A percentile compares a stretch with the other conserved stretches of the same genome.
Evolutionary conservation across 2,329 filamentous ascomycete genomes (phyloP).

Genomic region (Colletotrichum lindemuthianum): DNA sequence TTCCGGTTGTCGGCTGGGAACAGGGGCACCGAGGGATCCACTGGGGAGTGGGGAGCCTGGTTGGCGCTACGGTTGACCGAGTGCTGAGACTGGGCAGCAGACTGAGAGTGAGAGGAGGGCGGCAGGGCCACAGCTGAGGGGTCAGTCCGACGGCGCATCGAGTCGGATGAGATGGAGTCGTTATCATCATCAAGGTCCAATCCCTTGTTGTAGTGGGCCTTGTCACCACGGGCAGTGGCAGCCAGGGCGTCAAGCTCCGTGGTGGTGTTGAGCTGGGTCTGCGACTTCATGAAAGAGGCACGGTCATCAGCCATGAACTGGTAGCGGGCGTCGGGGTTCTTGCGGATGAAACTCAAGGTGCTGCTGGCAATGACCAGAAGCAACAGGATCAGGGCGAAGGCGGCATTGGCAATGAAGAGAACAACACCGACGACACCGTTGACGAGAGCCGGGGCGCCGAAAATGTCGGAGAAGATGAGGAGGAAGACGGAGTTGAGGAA

Average conservation of each 20-base stretch:
- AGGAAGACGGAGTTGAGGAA: slow-evolving; percentile 92
- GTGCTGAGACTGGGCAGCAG: slow-evolving; percentile 38
- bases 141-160: slow-evolving; percentile 49
- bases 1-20: slow-evolving; percentile 50
- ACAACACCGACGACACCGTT: slow-evolving; percentile 89
- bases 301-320: slow-evolving; percentile 97
- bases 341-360: slow-evolving; percentile 79
- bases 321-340: slow-evolving; percentile 94
- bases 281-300: slow-evolving; percentile 97
- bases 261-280: slow-evolving; percentile 78
- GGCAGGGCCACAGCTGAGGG: slow-evolving; percentile 38
- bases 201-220: slow-evolving; percentile 54
- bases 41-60: slow-evolving; percentile 48
- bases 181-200: slow-evolving; percentile 55
- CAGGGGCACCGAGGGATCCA: slow-evolving; percentile 55
- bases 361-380: slow-evolving; percentile 77
- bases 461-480: slow-evolving; percentile 87
- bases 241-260: slow-evolving; percentile 92
- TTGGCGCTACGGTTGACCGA: slow-evolving; percentile 40
- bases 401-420: slow-evolving; percentile 88
- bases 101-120: slow-evolving; percentile 38
- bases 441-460: slow-evolving; percentile 84
- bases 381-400: slow-evolving; percentile 83
- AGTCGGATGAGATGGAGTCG: slow-evolving; percentile 52
- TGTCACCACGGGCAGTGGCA: slow-evolving; percentile 86